Conservation (phyloP, 2,329 filamentous ascomycete species). For the Apiospora malaysiana region DNA sequence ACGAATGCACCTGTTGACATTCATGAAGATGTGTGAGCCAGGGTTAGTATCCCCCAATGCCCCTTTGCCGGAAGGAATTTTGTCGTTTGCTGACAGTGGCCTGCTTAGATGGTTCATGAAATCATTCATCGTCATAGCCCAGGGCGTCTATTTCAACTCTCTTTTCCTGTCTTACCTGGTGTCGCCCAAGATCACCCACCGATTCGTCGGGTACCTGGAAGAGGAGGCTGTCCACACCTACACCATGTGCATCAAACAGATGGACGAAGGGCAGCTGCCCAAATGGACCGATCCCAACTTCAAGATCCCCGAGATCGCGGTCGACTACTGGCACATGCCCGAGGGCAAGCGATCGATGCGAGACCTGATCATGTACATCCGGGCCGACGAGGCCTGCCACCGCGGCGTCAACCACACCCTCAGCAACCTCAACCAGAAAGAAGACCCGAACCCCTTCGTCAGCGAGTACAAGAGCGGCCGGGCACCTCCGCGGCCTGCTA, state of each 20-base stretch:
- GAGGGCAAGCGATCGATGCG: slow-evolving; percentile 82
- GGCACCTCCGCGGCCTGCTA: slow-evolving; percentile 69
- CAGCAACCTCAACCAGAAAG: slow-evolving; percentile 81
- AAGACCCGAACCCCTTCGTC: slow-evolving; percentile 92
- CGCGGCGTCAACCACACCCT: slow-evolving; percentile 96
- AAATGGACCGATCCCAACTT: slow-evolving; percentile 76
- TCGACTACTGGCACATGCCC: slow-evolving; percentile 94
- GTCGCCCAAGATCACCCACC: slow-evolving; percentile 85
- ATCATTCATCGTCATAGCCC: slow-evolving; percentile 86
- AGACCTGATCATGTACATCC: slow-evolving; percentile 86
- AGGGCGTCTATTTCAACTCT: slow-evolving; percentile 96
- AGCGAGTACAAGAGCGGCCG: slow-evolving; percentile 76
- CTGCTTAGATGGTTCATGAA: slow-evolving; percentile 82
- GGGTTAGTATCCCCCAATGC: slow-evolving; percentile 46
- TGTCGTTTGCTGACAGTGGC: slow-evolving; percentile 35
- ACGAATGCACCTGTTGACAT: slow-evolving; percentile 90
- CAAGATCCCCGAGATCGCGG: slow-evolving; percentile 83
- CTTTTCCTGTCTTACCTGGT: slow-evolving; percentile 90
- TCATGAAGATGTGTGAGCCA: slow-evolving; percentile 88
- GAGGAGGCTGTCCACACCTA: slow-evolving; percentile 98
- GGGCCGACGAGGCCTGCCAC: slow-evolving; percentile 88
- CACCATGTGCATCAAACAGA: slow-evolving; percentile 83
- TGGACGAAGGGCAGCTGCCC: slow-evolving; percentile 83
- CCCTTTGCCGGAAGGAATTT: background rate
- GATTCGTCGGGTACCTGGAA: slow-evolving; percentile 96